These are phyloP conservation scores for Neodidymelliopsis sp. DNA, from an alignment of 2,329 filamentous ascomycete genomes.

Conservation along the genomic window DNA sequence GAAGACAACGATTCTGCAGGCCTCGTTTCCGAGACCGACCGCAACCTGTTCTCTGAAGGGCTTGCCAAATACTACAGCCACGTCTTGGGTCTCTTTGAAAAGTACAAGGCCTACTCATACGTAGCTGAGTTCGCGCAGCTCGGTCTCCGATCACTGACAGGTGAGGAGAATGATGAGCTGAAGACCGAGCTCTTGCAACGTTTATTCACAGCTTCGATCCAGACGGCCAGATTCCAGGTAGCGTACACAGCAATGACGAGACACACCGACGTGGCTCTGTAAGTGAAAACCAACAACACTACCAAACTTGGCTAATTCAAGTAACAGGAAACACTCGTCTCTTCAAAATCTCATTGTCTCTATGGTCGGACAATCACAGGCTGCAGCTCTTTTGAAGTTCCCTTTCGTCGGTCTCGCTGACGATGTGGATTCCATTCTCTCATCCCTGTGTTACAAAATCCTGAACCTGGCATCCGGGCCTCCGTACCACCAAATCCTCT, in stretches of 20 bases:
- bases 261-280: conserved; percentile 73
- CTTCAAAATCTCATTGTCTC: conserved; percentile 69
- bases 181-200: conserved; percentile 71
- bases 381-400: conserved; percentile 67
- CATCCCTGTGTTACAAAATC: conserved; percentile 73
- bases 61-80: conserved; percentile 87
- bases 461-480: conserved; percentile 67
- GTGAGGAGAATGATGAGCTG: conserved; percentile 42
- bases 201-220: conserved; percentile 81
- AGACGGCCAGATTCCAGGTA: conserved; percentile 79
- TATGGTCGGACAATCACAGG: conserved; percentile 48
- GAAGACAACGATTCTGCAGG: conserved; percentile 53
- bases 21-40: conserved; percentile 79
- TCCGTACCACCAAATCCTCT: conserved; percentile 87
- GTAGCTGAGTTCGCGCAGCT: conserved; percentile 84
- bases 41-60: conserved; percentile 72
- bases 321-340: conserved; percentile 66
- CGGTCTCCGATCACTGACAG: conserved; percentile 59
- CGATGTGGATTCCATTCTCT: conserved; percentile 80
- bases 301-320: conserved; percentile 21
- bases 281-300: conserved; percentile 25
- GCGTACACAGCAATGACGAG: conserved; percentile 81
- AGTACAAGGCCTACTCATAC: conserved; percentile 76
- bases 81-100: conserved; percentile 82
- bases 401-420: conserved; percentile 81